These are phyloP conservation scores for Monosporozyma yasuniensis DNA, from an alignment of 805 yeast species.

Conservation along the genomic window DNA sequence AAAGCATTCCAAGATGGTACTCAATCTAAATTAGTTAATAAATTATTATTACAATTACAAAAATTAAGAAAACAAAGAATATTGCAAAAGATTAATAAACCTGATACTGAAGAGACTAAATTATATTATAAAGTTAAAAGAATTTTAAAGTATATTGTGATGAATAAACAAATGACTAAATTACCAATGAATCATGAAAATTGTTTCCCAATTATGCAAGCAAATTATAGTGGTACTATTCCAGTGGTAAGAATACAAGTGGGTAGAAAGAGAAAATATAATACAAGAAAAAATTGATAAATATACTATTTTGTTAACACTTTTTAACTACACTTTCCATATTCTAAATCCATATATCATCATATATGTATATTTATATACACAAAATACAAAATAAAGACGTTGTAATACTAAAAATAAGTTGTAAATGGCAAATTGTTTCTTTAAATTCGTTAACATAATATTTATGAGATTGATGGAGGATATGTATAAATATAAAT, in stretches of 20 bases:
- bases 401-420: not conserved
- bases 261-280: slow-evolving; percentile 25
- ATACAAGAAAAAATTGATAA: slow-evolving; percentile 4
- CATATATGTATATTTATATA: not conserved
- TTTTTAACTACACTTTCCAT: not conserved
- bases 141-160: slow-evolving; percentile 38
- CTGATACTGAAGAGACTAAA: slow-evolving; percentile 35
- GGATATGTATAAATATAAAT: not conserved
- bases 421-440: not conserved
- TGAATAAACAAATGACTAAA: slow-evolving; percentile 29
- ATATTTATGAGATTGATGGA: not conserved
- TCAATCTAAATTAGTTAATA: slow-evolving; percentile 36
- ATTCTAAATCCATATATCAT: not conserved
- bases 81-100: slow-evolving; percentile 29
- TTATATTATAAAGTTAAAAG: slow-evolving; percentile 38
- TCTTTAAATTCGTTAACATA: not conserved
- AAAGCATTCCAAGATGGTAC: slow-evolving; percentile 37
- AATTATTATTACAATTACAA: slow-evolving; percentile 41
- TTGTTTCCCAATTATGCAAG: slow-evolving; percentile 58
- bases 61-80: slow-evolving; percentile 41
- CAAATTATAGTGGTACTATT: slow-evolving; percentile 68
- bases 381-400: not conserved
- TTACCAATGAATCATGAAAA: slow-evolving; percentile 27
- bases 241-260: slow-evolving; percentile 44
- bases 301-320: not conserved